phyloP scores from a whole-genome alignment of 805 yeast species.

The Isabelozyma pseudorhagii region DNA sequence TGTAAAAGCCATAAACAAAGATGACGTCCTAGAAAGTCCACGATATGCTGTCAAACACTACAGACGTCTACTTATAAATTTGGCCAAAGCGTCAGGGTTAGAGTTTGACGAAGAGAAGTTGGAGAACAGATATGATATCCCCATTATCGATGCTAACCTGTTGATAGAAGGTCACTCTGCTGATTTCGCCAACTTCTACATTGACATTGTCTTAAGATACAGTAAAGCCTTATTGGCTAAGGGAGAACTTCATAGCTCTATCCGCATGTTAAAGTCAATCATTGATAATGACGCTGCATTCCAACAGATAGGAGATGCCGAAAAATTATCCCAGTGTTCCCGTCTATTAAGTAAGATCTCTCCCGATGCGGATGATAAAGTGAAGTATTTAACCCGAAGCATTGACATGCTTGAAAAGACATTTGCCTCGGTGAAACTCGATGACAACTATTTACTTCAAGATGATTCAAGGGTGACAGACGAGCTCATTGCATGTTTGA shows the following conservation, averaged over 20 bases:
- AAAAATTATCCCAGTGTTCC: constrained; percentile 37
- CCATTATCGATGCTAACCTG: constrained; percentile 27
- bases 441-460: constrained; percentile 21
- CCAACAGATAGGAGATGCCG: constrained; percentile 37
- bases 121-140: constrained; percentile 27
- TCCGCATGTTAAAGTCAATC: constrained; percentile 23
- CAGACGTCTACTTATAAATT: constrained; percentile 31
- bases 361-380: constrained; percentile 14
- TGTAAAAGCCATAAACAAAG: constrained; percentile 42
- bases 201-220: constrained; percentile 40
- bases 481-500: constrained; percentile 31
- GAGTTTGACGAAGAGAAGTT: constrained; percentile 19
- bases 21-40: constrained; percentile 40
- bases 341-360: constrained; percentile 29
- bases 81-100: constrained; percentile 26
- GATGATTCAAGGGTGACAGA: constrained; percentile 30
- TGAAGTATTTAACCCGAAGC: constrained; percentile 26
- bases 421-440: constrained; percentile 21
- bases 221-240: constrained; percentile 40
- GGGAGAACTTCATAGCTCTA: constrained; percentile 30
- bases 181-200: constrained; percentile 38
- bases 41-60: constrained; percentile 43
- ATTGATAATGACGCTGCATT: constrained; percentile 36
- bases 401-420: constrained; percentile 30
- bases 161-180: constrained; percentile 27